A percentile compares a stretch with the other conserved stretches of the same genome.
Evolutionary conservation across 176 grass and related monocot species (phyloP).

Genomic region (Thinopyrum elongatum): DNA sequence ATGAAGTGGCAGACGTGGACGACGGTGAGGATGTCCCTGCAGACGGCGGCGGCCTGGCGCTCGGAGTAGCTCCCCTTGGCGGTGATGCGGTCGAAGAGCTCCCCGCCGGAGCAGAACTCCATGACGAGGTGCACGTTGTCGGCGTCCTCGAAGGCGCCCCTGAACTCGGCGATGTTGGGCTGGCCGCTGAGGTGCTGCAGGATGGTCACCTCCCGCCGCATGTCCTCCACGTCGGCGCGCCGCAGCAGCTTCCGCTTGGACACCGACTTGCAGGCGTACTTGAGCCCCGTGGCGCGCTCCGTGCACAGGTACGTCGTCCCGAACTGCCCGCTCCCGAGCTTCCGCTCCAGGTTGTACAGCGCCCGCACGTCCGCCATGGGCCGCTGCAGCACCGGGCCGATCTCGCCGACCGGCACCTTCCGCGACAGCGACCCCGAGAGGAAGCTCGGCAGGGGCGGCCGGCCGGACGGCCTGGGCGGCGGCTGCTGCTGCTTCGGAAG

Average conservation of each 20-base stretch:
- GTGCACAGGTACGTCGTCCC: conserved; percentile 87
- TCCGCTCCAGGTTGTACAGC: conserved; percentile 54
- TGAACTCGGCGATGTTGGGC: conserved; percentile 83
- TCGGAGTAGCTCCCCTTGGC: conserved; percentile 64
- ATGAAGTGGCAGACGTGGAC: conserved; percentile 94
- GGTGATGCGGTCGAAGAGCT: conserved; percentile 89
- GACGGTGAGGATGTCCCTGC: conserved; percentile 59
- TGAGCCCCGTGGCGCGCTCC: conserved; percentile 44
- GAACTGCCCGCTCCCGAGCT: conserved; percentile 79
- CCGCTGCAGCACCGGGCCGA: conserved; percentile 41
- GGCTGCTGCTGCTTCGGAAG: background rate
- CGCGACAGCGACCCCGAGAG: conserved; percentile 19
- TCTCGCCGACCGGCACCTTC: background rate
- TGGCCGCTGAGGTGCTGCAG: conserved; percentile 92
- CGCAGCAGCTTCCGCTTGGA: conserved; percentile 78
- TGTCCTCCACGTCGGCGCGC: conserved; percentile 62
- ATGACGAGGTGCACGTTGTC: conserved; percentile 72
- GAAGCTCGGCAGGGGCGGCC: background rate
- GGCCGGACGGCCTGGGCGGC: background rate
- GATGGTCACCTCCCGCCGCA: conserved; percentile 83
- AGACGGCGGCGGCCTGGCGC: conserved; percentile 63
- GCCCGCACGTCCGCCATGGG: conserved; percentile 55
- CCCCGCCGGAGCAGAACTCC: conserved; percentile 89
- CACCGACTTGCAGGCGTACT: conserved; percentile 92
- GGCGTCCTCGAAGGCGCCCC: conserved; percentile 77